Percentiles rank a stretch among this genome's conserved stretches.
Evolutionary conservation across 371 early-diverging fungal genomes (phyloP).

Genomic region (Apophysomyces variabilis): DNA sequence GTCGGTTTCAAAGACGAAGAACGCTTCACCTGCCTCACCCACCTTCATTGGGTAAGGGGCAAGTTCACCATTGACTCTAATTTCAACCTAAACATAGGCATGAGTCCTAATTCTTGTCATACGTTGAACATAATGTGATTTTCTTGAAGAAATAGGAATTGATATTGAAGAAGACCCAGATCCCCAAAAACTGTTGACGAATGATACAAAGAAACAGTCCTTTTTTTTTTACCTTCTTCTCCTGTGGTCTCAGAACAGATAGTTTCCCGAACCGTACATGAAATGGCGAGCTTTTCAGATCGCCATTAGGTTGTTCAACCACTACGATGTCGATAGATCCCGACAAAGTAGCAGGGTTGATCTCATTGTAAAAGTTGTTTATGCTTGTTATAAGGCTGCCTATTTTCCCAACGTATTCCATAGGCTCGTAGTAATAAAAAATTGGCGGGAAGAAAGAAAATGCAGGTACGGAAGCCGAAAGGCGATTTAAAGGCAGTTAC

Average conservation of each 20-base stretch:
- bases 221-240: constrained; percentile 71
- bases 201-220: background rate
- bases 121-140: constrained; percentile 18
- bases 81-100: constrained; percentile 66
- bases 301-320: constrained; percentile 83
- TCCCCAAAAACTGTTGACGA: constrained; percentile 7
- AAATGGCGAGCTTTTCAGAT: constrained; percentile 92
- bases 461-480: too few species aligned
- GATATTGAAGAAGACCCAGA: background rate
- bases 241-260: constrained; percentile 85
- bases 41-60: constrained; percentile 93
- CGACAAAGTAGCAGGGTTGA: constrained; percentile 97
- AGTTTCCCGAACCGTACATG: constrained; percentile 99
- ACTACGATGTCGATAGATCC: constrained; percentile 99
- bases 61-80: constrained; percentile 86
- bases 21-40: constrained; percentile 98
- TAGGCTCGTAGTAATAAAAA: constrained; percentile 10
- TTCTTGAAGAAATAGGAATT: constrained; percentile 4
- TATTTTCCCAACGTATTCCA: constrained; percentile 53
- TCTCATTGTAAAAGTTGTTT: constrained; percentile 92
- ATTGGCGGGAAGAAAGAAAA: background rate
- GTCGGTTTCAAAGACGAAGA: constrained; percentile 94
- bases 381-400: constrained; percentile 72
- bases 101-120: constrained; percentile 1
- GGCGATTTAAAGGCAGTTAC: too few species aligned